These are phyloP conservation scores for Naegleria lovaniensis DNA, from an alignment of 208 protist species.

Conservation along the genomic window DNA sequence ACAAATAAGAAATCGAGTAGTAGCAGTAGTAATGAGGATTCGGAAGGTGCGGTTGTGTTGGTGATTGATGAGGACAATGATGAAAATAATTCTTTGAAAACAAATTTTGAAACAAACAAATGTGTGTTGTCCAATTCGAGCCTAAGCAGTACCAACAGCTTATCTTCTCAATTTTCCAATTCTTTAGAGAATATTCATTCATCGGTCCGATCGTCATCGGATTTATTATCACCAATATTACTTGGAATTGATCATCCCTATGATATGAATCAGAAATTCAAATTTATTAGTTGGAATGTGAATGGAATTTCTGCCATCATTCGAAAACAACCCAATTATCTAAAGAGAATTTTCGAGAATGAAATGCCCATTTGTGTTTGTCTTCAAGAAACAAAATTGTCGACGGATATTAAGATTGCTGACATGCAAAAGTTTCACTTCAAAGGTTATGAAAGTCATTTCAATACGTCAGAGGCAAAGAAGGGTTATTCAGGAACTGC, in stretches of 20 bases:
- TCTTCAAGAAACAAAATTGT: conserved; percentile 84
- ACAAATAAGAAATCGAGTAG: too few relatives aligned
- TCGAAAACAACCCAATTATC: conserved; percentile 48
- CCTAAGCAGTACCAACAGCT: too few relatives aligned
- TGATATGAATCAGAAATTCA: conserved; percentile 55
- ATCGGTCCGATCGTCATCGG: too few relatives aligned
- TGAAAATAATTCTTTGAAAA: too few relatives aligned
- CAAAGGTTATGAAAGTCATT: conserved; percentile 61
- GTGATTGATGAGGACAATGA: too few relatives aligned
- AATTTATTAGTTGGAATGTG: conserved; percentile 85
- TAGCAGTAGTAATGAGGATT: too few relatives aligned
- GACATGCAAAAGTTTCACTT: conserved; percentile 46
- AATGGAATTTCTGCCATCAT: conserved; percentile 70
- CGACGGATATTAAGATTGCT: conserved; percentile 50
- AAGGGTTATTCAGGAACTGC: conserved; percentile 77
- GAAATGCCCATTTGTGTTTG: conserved; percentile 73
- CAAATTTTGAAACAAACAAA: too few relatives aligned
- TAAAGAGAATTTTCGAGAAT: conserved; percentile 51
- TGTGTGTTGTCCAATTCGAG: too few relatives aligned
- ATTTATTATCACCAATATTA: too few relatives aligned
- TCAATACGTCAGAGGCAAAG: conserved; percentile 61
- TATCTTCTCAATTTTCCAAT: too few relatives aligned
- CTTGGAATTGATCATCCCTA: conserved; percentile 37
- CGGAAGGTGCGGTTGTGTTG: too few relatives aligned
- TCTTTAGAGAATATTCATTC: too few relatives aligned